Percentiles rank a stretch among this genome's conserved stretches.
Conservation (phyloP, 2,329 filamentous ascomycete species). For the Aureobasidium sp. region DNA sequence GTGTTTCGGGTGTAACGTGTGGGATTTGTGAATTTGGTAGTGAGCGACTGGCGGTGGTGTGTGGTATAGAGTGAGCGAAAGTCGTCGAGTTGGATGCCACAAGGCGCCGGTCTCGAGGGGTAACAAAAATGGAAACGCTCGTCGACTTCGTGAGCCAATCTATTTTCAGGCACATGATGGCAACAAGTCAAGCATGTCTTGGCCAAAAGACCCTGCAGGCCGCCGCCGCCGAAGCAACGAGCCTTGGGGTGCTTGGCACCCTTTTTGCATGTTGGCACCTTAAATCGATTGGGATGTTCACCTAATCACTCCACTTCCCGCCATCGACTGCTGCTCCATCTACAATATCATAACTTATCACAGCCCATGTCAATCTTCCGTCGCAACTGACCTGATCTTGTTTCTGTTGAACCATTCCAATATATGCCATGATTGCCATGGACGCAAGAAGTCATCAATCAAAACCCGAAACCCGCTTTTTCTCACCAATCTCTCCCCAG, state of each 20-base stretch:
- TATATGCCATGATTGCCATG: background rate
- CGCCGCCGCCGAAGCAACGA: background rate
- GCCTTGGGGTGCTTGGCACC: background rate
- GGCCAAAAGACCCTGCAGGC: background rate
- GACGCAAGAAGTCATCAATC: background rate
- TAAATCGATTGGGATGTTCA: too few species aligned
- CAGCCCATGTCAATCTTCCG: background rate
- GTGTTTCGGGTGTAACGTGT: background rate
- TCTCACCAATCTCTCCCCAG: too few species aligned
- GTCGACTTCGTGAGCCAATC: background rate
- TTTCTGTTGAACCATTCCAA: background rate
- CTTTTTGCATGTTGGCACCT: too few species aligned
- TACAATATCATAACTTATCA: background rate
- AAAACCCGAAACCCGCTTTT: background rate
- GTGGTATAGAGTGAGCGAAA: background rate
- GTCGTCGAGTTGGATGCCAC: background rate
- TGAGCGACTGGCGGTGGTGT: background rate
- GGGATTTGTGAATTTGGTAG: background rate
- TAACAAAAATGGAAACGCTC: constrained; percentile 7
- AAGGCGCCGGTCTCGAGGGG: constrained; percentile 7
- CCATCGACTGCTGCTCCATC: background rate
- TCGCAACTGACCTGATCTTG: background rate
- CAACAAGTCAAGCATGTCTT: background rate
- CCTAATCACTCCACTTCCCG: background rate
- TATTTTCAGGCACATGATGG: constrained; percentile 7